A percentile compares a stretch with the other conserved stretches of the same genome.
These are phyloP conservation scores for Spathaspora passalidarum DNA, from an alignment of 805 yeast genomes.

Conservation along the genomic window DNA sequence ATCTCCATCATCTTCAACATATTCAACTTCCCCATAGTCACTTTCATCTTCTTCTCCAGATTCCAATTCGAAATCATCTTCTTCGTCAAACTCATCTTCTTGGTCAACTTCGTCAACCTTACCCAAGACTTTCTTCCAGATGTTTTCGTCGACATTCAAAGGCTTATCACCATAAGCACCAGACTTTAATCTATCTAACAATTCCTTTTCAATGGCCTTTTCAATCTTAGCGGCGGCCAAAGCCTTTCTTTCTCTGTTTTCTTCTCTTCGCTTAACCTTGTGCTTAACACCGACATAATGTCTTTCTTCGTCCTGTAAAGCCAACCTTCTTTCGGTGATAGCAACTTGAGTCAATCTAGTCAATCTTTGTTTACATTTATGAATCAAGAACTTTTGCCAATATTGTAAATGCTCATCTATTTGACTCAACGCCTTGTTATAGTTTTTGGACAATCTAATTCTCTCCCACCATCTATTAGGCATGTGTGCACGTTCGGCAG, in stretches of 20 bases:
- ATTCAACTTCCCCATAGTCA: slow-evolving; percentile 77
- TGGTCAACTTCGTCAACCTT: slow-evolving; percentile 53
- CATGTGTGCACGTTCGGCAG: slow-evolving; percentile 95
- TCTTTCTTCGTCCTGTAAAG: slow-evolving; percentile 87
- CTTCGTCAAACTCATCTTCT: slow-evolving; percentile 63
- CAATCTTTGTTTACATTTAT: slow-evolving; percentile 93
- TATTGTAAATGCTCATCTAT: slow-evolving; percentile 82
- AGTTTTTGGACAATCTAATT: slow-evolving; percentile 84
- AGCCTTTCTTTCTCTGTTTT: slow-evolving; percentile 93
- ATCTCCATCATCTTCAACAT: slow-evolving; percentile 86
- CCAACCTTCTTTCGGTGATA: slow-evolving; percentile 89
- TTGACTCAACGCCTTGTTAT: slow-evolving; percentile 82
- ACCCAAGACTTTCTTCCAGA: slow-evolving; percentile 93
- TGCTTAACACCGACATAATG: slow-evolving; percentile 90
- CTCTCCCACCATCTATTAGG: slow-evolving; percentile 96
- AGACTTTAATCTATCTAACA: slow-evolving; percentile 88
- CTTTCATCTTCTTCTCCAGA: slow-evolving; percentile 50
- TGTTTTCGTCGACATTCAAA: slow-evolving; percentile 89
- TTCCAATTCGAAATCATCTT: slow-evolving; percentile 50
- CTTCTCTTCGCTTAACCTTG: slow-evolving; percentile 92
- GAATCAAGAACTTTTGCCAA: slow-evolving; percentile 90
- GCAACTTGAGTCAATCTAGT: slow-evolving; percentile 95
- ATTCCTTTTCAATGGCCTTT: slow-evolving; percentile 92
- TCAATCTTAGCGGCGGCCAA: slow-evolving; percentile 95
- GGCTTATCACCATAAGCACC: slow-evolving; percentile 99